Base-by-base conservation (phyloP, 148 eudicot genomes). In the Selenicereus undatus region DNA sequence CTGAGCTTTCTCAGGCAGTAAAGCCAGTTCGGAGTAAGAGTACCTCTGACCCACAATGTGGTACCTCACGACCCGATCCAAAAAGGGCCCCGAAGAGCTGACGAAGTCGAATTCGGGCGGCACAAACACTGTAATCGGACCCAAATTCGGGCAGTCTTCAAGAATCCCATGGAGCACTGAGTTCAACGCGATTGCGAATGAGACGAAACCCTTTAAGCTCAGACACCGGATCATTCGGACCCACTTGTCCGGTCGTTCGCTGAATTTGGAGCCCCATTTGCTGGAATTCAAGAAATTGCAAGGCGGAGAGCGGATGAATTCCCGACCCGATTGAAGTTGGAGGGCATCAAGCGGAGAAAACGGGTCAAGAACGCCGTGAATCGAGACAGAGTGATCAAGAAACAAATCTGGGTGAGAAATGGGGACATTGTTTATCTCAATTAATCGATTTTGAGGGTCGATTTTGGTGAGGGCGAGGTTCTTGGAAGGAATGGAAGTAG, bases 331-430 rank as follows among this genome's bases (percentile, higher is more conserved):
- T 71, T 71, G 71, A 1, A 12, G 52, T 52, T 77, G 80, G 21
- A 65, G 83, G 3, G 45, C 30, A 45, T 84, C 50, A 30, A 84
- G 45, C 5, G 79, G 11, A 10, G 86, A 71, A 79, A 93, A 91
- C 0, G 94, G 87, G 9, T 74, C 84, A 54, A 82, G 78, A 73
- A 93, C 90, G 7, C 97, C 97, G 69, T 93, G 94, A n/a, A 91
- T 89, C 1, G 90, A 58, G 45, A 91, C n/a, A 11, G 84, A 70
- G 8, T 87, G 90, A 0, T 80, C 84, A 42, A 91, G 89, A 75
- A 91, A 93, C 86, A 93, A 39, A 81, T 91, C 90, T 2, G 94
- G 94, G 74, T 91, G 94, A 30, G 97, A 76, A 56, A 91, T 29
- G 45, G 68, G 30, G 35, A 90, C 90, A 43, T 86, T 64, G 75